phyloP scores from a whole-genome alignment of 768 basidiomycete species.

The Brasilioporus rufonigricans region DNA sequence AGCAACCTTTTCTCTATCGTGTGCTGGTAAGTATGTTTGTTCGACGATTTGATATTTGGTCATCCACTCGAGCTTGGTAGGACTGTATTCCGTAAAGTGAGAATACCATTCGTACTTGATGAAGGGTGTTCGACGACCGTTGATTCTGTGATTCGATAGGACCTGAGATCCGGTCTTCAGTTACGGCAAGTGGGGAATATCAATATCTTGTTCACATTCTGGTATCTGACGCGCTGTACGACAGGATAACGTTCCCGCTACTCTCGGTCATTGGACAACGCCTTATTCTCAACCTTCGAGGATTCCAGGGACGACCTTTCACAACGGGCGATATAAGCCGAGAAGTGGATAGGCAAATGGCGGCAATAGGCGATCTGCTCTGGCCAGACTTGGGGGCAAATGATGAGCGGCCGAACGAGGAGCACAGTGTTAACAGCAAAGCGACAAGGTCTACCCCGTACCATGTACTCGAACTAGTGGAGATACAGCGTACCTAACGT shows the following conservation, averaged over 20 bases:
- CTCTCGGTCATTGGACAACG: constrained; percentile 17
- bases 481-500: too few relatives aligned
- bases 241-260: constrained; percentile 13
- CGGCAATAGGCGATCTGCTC: neutral
- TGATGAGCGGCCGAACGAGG: neutral
- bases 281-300: constrained; percentile 18
- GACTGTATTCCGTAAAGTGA: constrained; percentile 5
- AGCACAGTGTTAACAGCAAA: too few relatives aligned
- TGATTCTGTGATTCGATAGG: neutral
- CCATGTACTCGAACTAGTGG: too few relatives aligned
- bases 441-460: too few relatives aligned
- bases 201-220: too few relatives aligned
- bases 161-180: constrained; percentile 7
- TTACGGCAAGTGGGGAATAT: neutral
- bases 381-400: neutral
- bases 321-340: constrained; percentile 7
- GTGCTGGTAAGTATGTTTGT: constrained; percentile 12
- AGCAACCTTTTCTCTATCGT: constrained; percentile 1
- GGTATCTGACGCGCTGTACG: neutral
- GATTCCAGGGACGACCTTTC: neutral
- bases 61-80: neutral
- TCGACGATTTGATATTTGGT: neutral
- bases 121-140: neutral
- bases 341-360: constrained; percentile 21
- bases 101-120: neutral